phyloP scores from a whole-genome alignment of 352 stramenopile species.

The Pythium biforme region DNA sequence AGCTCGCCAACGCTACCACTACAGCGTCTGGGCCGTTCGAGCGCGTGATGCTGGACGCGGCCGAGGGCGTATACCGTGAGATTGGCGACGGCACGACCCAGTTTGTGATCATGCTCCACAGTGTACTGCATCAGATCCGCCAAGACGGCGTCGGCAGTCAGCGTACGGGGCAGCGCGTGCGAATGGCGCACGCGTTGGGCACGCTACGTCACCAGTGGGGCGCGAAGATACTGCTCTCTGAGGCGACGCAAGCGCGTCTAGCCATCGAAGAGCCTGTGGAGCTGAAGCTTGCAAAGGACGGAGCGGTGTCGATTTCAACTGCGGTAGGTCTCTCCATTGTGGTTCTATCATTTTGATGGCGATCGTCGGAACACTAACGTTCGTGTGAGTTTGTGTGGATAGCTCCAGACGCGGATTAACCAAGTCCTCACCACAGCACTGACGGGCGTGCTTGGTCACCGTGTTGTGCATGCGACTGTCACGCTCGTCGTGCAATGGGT shows the following conservation, averaged over 20 bases:
- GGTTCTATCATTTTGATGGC: no score
- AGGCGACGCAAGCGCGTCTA: background rate
- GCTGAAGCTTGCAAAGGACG: background rate
- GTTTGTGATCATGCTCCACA: slow-evolving; percentile 60
- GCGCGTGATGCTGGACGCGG: slow-evolving; percentile 46
- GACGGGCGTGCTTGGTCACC: slow-evolving; percentile 33
- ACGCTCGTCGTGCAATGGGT: slow-evolving; percentile 55
- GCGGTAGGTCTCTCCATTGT: background rate
- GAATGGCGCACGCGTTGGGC: slow-evolving; percentile 38
- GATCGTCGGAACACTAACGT: no score
- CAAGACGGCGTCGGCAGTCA: background rate
- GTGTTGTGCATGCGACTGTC: slow-evolving; percentile 30
- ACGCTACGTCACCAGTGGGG: slow-evolving; percentile 28
- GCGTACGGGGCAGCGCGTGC: background rate
- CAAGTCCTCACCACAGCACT: slow-evolving; percentile 41
- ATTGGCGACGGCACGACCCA: slow-evolving; percentile 52
- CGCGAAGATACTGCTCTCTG: background rate
- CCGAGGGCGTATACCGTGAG: slow-evolving; percentile 47
- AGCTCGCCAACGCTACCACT: background rate
- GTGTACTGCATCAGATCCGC: slow-evolving; percentile 21
- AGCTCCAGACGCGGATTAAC: background rate
- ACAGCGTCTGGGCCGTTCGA: slow-evolving; percentile 26
- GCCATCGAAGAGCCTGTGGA: slow-evolving; percentile 5
- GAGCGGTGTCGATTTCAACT: background rate
- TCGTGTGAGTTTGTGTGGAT: background rate